Percentiles rank a stretch among this genome's conserved stretches.
phyloP scores from a whole-genome alignment of 2,329 filamentous ascomycete genomes.

The Aspergillus luchuensis region DNA sequence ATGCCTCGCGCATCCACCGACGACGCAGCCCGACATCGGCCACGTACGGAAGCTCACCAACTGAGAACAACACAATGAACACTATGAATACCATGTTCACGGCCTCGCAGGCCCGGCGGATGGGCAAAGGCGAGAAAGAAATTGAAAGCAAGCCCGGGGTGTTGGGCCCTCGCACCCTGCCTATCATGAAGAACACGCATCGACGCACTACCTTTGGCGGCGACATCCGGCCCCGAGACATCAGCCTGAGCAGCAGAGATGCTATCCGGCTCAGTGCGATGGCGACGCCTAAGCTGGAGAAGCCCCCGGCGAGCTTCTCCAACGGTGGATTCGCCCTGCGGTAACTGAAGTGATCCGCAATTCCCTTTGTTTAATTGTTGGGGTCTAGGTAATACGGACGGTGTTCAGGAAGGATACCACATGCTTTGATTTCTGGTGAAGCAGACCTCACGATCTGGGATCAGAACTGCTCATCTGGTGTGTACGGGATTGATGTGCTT shows the following conservation, averaged over 20 bases:
- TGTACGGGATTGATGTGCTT: slow-evolving; percentile 3
- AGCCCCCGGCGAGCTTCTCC: slow-evolving; percentile 34
- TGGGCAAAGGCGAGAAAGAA: slow-evolving; percentile 65
- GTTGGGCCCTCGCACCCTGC: slow-evolving; percentile 61
- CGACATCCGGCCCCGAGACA: slow-evolving; percentile 43
- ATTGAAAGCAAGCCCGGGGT: slow-evolving; percentile 59
- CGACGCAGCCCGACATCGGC: slow-evolving; percentile 58
- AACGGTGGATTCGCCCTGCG: slow-evolving; percentile 29
- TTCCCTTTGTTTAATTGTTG: slow-evolving; percentile 19
- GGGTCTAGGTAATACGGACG: slow-evolving; percentile 25
- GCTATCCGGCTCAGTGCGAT: slow-evolving; percentile 42
- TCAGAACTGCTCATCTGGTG: slow-evolving; percentile 5
- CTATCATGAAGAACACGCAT: slow-evolving; percentile 58
- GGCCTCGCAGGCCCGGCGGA: slow-evolving; percentile 65
- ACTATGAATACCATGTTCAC: slow-evolving; percentile 67
- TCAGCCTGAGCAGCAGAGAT: slow-evolving; percentile 42
- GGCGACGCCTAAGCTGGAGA: slow-evolving; percentile 38
- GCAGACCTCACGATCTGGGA: slow-evolving; percentile 18
- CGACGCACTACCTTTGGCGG: slow-evolving; percentile 46
- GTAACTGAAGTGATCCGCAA: slow-evolving; percentile 13
- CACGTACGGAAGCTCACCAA: slow-evolving; percentile 55
- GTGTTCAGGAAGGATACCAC: slow-evolving; percentile 38
- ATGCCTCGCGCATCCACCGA: slow-evolving; percentile 50
- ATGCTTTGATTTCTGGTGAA: slow-evolving; percentile 21
- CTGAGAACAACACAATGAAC: slow-evolving; percentile 62